Evolutionary conservation across 2,329 filamentous ascomycete species (phyloP).

Genomic region (Ophiosphaerella korrae): DNA sequence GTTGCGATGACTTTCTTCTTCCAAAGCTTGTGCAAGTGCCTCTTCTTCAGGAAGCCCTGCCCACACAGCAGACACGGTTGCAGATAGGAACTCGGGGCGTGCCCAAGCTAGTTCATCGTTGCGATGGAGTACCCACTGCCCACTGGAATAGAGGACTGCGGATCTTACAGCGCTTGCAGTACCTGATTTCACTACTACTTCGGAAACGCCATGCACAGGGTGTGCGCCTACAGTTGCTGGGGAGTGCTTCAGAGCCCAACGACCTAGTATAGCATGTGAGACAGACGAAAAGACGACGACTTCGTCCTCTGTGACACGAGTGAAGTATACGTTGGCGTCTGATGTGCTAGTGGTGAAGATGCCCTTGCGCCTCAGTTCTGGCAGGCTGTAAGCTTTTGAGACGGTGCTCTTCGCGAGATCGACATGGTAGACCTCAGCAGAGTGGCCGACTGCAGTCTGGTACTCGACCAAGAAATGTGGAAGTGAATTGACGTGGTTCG

Average conservation of each 20-base stretch:
- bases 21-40: conserved; percentile 77
- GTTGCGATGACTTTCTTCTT: conserved; percentile 85
- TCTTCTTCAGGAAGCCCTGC: conserved; percentile 76
- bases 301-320: conserved; percentile 76
- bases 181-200: conserved; percentile 74
- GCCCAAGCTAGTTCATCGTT: conserved; percentile 84
- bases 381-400: conserved; percentile 79
- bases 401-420: conserved; percentile 72
- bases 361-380: conserved; percentile 70
- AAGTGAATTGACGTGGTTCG: conserved; percentile 71
- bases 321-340: conserved; percentile 87
- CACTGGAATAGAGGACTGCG: conserved; percentile 67
- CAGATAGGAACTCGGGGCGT: conserved; percentile 80
- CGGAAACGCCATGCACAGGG: conserved; percentile 74
- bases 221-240: conserved; percentile 31
- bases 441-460: conserved; percentile 70
- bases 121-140: conserved; percentile 82
- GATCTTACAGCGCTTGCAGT: conserved; percentile 77
- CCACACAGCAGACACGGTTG: conserved; percentile 78
- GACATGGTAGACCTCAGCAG: conserved; percentile 85
- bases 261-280: conserved; percentile 75
- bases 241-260: conserved; percentile 68
- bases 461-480: conserved; percentile 88
- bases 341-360: conserved; percentile 79
- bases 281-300: conserved; percentile 74